Base-by-base conservation (phyloP, 2,329 filamentous ascomycete species). In the Aspergillus latus region DNA sequence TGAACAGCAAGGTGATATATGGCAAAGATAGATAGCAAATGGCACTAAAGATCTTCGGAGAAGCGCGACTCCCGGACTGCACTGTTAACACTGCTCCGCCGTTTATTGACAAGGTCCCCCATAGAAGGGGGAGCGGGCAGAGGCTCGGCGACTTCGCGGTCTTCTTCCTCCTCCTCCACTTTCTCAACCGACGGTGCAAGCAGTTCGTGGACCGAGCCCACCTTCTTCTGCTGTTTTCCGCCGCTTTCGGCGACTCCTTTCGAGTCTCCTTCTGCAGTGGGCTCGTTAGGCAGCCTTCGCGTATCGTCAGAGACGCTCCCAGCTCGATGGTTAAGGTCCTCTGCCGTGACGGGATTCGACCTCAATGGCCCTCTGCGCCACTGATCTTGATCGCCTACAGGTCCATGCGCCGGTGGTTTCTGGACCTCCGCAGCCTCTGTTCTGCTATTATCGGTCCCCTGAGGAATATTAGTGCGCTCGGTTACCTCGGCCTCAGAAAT, bases 1-100 rank as follows among this genome's bases (percentile, higher is more conserved):
- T 5, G 30, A 11, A 47, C 15, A 15, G 16, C 34, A 29, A 36
- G 26, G 9, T 47, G 45, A 47, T 32, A 36, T 36, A 34, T 47
- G 45, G n/a, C 45, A 36, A 30, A 37, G n/a, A 46, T 10, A 36
- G 26, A n/a, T 28, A 28, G 21, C 21, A 21, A 21, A 21, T 21
- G 13, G 13, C 10, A 60, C 67, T 56, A 74, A 51, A 74, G 52
- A 61, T 73, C 70, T 44, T 74, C 72, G 1, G 71, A 73, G 54
- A 74, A 74, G 47, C 69, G 62, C 2, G 72, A 74, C 44, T 72
- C 71, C 5, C 72, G 66, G 10, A 59, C 64, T 11, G 66, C 61
- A 52, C 64, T 54, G 42, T 65, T 68, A 21, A 29, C 21, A 45
- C 43, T 45, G 21, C 11, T 11, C 11, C 48, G 13, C 52, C 55